These are phyloP conservation scores for Tulasnella sp. DNA, from an alignment of 768 basidiomycete genomes.

Conservation along the genomic window DNA sequence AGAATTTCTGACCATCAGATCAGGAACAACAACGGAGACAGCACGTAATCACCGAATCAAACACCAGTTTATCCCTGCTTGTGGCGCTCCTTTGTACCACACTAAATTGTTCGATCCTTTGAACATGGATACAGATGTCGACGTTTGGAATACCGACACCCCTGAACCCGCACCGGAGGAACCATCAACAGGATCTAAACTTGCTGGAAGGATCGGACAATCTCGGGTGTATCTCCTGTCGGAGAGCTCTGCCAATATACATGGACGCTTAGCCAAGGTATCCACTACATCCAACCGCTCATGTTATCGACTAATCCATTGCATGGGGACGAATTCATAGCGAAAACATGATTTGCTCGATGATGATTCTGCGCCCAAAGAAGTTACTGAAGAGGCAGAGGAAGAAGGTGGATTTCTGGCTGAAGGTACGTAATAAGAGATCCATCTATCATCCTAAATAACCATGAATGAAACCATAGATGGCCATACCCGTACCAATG, in stretches of 20 bases:
- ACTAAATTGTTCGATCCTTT: no score
- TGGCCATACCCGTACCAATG: constrained; percentile 39
- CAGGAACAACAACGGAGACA: no score
- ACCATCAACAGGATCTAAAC: constrained; percentile 3
- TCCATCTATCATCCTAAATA: background rate
- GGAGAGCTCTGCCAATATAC: constrained; percentile 43
- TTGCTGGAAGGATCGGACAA: constrained; percentile 42
- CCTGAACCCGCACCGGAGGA: no score
- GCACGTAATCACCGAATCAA: no score
- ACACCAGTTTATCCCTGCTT: no score
- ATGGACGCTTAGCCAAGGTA: constrained; percentile 49
- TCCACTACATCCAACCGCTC: constrained; percentile 36
- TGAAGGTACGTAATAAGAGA: constrained; percentile 18
- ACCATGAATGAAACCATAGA: constrained; percentile 13
- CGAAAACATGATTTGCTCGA: constrained; percentile 33
- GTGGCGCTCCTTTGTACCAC: no score
- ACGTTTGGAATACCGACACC: no score
- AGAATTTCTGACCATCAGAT: no score
- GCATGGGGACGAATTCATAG: constrained; percentile 22
- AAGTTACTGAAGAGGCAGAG: constrained; percentile 25
- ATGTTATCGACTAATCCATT: background rate
- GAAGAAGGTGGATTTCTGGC: constrained; percentile 18
- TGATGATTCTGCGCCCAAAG: background rate
- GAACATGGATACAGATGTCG: no score
- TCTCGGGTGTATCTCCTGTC: constrained; percentile 67